A percentile compares a stretch with the other conserved stretches of the same genome.
These are phyloP conservation scores for Macaranga tanarius DNA, from an alignment of 441 rosid species.

Conservation along the genomic window DNA sequence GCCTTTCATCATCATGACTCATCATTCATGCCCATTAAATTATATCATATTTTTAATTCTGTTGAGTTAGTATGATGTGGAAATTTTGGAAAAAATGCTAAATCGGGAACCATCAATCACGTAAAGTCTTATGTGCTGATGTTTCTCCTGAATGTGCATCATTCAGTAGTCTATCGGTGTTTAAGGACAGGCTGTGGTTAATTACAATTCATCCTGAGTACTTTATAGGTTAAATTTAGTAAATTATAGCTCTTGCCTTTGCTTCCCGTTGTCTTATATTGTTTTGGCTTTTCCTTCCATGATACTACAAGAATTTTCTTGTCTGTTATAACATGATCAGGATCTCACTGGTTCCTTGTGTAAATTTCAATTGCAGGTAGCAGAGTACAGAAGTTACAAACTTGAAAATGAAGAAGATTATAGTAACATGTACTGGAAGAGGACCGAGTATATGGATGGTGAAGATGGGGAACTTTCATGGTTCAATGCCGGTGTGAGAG, in stretches of 20 bases:
- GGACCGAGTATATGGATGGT: conserved; percentile 48
- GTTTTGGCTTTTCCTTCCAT: not conserved
- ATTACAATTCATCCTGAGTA: not conserved
- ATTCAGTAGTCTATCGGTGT: too few relatives aligned
- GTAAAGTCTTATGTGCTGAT: not conserved
- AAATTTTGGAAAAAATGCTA: not conserved
- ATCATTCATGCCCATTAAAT: not conserved
- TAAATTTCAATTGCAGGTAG: conserved; percentile 36
- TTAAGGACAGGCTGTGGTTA: too few relatives aligned
- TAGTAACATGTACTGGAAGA: conserved; percentile 64
- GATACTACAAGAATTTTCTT: not conserved
- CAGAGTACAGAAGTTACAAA: conserved; percentile 51
- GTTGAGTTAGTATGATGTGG: not conserved
- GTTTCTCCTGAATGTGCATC: not conserved
- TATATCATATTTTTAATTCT: not conserved
- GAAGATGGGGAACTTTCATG: conserved; percentile 89
- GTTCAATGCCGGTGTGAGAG: conserved; percentile 93
- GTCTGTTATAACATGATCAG: not conserved
- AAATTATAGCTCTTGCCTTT: not conserved
- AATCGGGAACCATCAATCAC: not conserved
- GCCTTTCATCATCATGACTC: not conserved
- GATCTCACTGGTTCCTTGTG: conserved; percentile 9
- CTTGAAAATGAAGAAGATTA: conserved; percentile 51
- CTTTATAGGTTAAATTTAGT: conserved; percentile 4
- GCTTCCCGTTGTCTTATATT: not conserved